Evolutionary conservation across 2,329 filamentous ascomycete species (phyloP), one percentile per base, ranked within the genome.

Genomic region (Aspergillus felis): DNA sequence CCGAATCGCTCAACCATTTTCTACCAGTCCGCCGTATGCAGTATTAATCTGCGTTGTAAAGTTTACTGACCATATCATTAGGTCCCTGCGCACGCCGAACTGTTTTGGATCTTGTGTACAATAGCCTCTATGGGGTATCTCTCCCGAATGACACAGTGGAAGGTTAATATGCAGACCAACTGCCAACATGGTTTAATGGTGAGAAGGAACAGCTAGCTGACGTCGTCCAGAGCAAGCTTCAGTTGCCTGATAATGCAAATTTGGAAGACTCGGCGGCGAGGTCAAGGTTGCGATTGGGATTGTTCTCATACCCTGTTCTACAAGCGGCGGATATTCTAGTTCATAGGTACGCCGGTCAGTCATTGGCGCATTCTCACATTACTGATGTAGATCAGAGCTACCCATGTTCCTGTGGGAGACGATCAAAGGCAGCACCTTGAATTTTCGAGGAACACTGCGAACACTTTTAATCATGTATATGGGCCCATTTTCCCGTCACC

Each of bases 101-200:
- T 99, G 61, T 96, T 96, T 90, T 99, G 94, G 94, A 92, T 97
- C 69, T 78, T 99, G 60, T 93, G 91, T 70, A 97, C 92, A 64
- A 89, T 90, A 53, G 90, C 94, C 25, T 93, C 90, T 4, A 92
- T 94, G 74, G 94, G 94, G 42, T 96, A 96, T 75, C 79, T 99
- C n/a, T 89, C 89, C 9, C 83, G 94, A n/a, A 99, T 99, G 94
- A 97, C 94, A 28, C 94, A 97, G 75, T 99, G 94, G 92, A 99
- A 99, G 86, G 91, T 91, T 69, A 63, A 69, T 58, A 20, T 51
- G 44, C 42, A 52, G 46, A 10, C 24, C 20, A 9, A 41, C 17
- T 22, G 7, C n/a, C 24, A 35, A n/a, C 27, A 4, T 35, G 41
- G 24, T 22, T 41, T n/a, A 38, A 5, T 41, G 14, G 32, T 24